A percentile compares a stretch with the other conserved stretches of the same genome.
These are phyloP conservation scores for Rhododendron mucronatum DNA, from an alignment of 148 eudicot species.

Conservation along the genomic window DNA sequence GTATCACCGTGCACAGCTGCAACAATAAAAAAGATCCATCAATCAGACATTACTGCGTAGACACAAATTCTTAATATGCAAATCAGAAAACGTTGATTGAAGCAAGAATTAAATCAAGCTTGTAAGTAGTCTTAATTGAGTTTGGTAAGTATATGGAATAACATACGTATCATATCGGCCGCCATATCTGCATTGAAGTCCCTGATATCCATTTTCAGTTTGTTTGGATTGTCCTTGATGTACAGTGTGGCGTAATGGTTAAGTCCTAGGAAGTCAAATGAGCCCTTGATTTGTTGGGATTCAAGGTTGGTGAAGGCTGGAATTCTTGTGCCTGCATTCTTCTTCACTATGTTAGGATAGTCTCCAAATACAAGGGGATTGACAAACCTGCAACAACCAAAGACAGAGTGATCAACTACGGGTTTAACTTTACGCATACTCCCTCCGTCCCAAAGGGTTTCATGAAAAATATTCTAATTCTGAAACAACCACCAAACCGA, in stretches of 20 bases:
- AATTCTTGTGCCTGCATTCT: slow-evolving; percentile 34
- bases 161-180: slow-evolving; percentile 27
- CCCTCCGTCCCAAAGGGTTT: not conserved
- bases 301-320: slow-evolving; percentile 44
- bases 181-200: slow-evolving; percentile 46
- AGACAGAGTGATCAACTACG: not conserved
- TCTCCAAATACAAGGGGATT: slow-evolving; percentile 54
- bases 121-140: not conserved
- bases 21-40: not conserved
- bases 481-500: not conserved
- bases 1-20: not conserved
- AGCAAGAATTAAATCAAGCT: not conserved
- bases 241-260: slow-evolving; percentile 34
- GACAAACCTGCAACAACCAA: slow-evolving; percentile 34
- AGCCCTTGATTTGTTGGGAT: slow-evolving; percentile 41
- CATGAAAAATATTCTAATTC: not conserved
- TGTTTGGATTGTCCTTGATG: slow-evolving; percentile 35
- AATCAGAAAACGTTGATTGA: not conserved
- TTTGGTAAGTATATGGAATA: not conserved
- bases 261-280: slow-evolving; percentile 59
- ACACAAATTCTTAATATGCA: not conserved
- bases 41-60: not conserved
- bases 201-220: slow-evolving; percentile 20
- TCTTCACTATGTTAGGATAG: slow-evolving; percentile 51
- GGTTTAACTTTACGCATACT: not conserved